Conservation (phyloP, 208 protist genomes). For the Acanthamoeba healyi region DNA sequence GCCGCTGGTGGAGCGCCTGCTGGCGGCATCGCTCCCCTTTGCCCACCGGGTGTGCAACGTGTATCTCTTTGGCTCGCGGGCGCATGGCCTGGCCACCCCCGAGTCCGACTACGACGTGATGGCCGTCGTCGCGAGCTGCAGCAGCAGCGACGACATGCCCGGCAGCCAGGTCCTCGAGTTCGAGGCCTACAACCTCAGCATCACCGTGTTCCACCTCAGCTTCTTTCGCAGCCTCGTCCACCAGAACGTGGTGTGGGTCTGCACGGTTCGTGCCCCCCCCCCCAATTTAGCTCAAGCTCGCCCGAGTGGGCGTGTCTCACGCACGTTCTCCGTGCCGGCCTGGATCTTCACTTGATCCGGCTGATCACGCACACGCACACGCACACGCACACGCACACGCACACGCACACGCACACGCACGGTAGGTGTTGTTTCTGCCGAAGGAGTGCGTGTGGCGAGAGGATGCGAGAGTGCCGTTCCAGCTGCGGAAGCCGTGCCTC, state of each 20-base stretch:
- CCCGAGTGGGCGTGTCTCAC: too few species aligned
- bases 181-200: background rate
- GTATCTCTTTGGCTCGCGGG: background rate
- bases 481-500: background rate
- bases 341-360: too few species aligned
- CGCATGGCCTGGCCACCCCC: background rate
- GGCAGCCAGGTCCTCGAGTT: conserved; percentile 9
- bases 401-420: too few species aligned
- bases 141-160: background rate
- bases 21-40: background rate
- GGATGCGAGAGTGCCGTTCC: background rate
- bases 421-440: background rate
- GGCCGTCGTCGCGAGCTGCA: background rate
- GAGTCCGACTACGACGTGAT: conserved; percentile 11
- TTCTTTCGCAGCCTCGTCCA: background rate
- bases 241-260: background rate
- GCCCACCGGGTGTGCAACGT: background rate
- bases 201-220: background rate
- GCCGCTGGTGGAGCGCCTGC: conserved; percentile 7
- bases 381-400: too few species aligned
- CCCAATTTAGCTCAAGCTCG: too few species aligned
- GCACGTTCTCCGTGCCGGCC: too few species aligned
- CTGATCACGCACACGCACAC: too few species aligned
- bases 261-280: background rate
- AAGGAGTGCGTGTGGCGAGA: conserved; percentile 9